A percentile compares a stretch with the other conserved stretches of the same genome.
These are phyloP conservation scores for Dothideomycetes sp. DNA, from an alignment of 2,329 filamentous ascomycete species.

Conservation along the genomic window DNA sequence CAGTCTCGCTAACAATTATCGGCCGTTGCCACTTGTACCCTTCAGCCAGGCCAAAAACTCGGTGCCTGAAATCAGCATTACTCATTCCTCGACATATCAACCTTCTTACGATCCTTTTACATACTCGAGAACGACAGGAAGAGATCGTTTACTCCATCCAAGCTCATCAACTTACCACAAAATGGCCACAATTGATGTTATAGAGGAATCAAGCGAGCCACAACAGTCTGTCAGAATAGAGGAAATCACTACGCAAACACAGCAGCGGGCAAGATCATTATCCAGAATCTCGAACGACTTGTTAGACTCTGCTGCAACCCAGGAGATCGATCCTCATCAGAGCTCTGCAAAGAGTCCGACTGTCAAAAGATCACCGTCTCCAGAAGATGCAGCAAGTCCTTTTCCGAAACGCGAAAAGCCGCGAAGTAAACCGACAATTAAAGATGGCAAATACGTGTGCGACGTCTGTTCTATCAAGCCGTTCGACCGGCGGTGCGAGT, in stretches of 20 bases:
- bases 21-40: no score
- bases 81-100: no score
- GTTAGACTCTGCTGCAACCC: not conserved
- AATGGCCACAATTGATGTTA: no score
- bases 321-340: not conserved
- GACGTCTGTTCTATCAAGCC: constrained; percentile 19
- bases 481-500: constrained; percentile 82
- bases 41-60: no score
- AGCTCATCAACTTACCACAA: no score
- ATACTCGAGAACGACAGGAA: no score
- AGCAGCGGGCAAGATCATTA: not conserved
- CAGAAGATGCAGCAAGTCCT: not conserved
- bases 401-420: not conserved
- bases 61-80: no score
- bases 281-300: not conserved
- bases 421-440: constrained; percentile 1
- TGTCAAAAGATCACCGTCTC: not conserved
- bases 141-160: no score
- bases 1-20: no score
- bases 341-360: not conserved
- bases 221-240: no score
- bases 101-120: no score
- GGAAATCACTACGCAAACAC: not conserved
- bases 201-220: not conserved
- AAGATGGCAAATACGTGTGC: constrained; percentile 4